Conservation (phyloP, 371 early-diverging fungal genomes). For the Mortierella sp. region DNA sequence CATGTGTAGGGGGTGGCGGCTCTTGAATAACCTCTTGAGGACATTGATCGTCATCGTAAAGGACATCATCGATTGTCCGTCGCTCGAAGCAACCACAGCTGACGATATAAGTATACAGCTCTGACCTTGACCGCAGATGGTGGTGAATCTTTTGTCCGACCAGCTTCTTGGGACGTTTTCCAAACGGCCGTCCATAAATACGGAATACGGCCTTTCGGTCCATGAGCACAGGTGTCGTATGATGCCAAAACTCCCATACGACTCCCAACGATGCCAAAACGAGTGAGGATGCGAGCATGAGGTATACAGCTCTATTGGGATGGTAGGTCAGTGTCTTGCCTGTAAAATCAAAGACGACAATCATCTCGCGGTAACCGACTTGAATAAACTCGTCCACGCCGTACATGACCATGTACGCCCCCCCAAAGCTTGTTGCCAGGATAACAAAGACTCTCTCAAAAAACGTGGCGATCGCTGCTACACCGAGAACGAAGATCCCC, state of each 20-base stretch:
- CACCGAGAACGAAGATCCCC: conserved; percentile 24
- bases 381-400: conserved; percentile 54
- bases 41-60: conserved; percentile 9
- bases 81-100: conserved; percentile 24
- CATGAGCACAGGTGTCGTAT: conserved; percentile 27
- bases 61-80: conserved; percentile 29
- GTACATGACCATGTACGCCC: conserved; percentile 52
- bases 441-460: conserved; percentile 49
- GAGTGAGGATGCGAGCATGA: conserved; percentile 35
- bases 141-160: conserved; percentile 44
- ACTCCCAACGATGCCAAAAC: conserved; percentile 32
- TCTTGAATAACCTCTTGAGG: background rate
- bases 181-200: conserved; percentile 50
- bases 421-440: conserved; percentile 43
- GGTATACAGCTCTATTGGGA: conserved; percentile 35
- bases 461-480: conserved; percentile 36
- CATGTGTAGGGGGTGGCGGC: background rate
- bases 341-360: conserved; percentile 53
- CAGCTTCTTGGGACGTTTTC: conserved; percentile 39
- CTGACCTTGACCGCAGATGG: conserved; percentile 20
- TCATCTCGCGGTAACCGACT: conserved; percentile 55
- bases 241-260: conserved; percentile 53
- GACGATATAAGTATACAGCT: conserved; percentile 21
- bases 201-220: conserved; percentile 43
- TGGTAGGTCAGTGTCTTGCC: conserved; percentile 47